A percentile compares a stretch with the other conserved stretches of the same genome.
These are phyloP conservation scores for Rutstroemia sydowiana DNA, from an alignment of 2,329 filamentous ascomycete genomes.

Conservation along the genomic window DNA sequence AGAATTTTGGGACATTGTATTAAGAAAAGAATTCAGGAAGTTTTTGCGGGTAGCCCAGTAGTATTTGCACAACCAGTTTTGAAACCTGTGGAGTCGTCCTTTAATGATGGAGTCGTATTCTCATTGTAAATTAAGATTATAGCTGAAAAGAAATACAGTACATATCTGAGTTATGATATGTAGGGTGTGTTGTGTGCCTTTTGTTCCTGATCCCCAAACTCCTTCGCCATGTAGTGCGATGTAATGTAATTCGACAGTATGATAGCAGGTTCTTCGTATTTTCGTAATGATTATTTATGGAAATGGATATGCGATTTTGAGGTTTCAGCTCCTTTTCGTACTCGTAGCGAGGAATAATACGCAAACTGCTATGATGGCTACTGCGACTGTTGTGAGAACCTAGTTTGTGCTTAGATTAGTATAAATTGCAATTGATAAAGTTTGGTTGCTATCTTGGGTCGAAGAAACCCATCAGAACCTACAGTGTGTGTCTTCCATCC, in stretches of 20 bases:
- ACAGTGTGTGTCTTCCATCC: conserved; percentile 90
- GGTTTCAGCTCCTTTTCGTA: conserved; percentile 19
- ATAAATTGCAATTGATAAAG: background rate
- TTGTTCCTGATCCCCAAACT: no score
- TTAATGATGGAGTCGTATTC: background rate
- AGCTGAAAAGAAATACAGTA: background rate
- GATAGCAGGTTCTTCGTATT: background rate
- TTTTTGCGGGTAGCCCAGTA: conserved; percentile 6
- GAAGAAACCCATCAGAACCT: conserved; percentile 3
- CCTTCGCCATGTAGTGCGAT: conserved; percentile 6
- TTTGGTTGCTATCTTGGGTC: no score
- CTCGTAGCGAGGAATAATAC: conserved; percentile 49
- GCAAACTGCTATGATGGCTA: conserved; percentile 58
- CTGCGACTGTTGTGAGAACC: conserved; percentile 55
- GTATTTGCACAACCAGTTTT: conserved; percentile 11
- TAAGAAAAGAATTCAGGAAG: background rate
- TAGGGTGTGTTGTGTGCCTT: no score
- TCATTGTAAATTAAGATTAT: conserved; percentile 8
- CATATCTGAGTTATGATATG: background rate
- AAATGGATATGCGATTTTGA: conserved; percentile 2
- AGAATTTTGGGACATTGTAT: conserved; percentile 6
- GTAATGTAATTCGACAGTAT: no score
- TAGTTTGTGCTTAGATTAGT: conserved; percentile 25
- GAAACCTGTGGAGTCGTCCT: conserved; percentile 1
- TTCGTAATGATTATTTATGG: background rate